A percentile compares a stretch with the other conserved stretches of the same genome.
Conservation (phyloP, 129 eudicot genomes). For the Saposhnikovia divaricata region DNA sequence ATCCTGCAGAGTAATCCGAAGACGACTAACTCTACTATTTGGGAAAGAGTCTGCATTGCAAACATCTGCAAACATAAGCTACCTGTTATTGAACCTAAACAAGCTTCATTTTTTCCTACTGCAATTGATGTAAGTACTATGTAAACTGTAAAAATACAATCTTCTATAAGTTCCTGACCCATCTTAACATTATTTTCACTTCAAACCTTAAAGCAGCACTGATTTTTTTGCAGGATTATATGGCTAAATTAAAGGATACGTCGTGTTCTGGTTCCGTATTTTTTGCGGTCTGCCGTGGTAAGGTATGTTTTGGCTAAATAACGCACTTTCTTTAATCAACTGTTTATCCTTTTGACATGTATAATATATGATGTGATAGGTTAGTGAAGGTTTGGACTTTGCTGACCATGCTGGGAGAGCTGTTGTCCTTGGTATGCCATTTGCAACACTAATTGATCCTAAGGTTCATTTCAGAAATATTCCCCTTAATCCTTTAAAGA, state of each 20-base stretch:
- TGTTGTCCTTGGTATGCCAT: conserved; percentile 89
- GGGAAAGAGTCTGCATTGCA: conserved; percentile 46
- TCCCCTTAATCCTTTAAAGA: not conserved
- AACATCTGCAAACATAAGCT: conserved; percentile 68
- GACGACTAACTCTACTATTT: conserved; percentile 50
- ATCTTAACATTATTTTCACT: not conserved
- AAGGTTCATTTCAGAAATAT: conserved; percentile 46
- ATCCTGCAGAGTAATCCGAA: conserved; percentile 42
- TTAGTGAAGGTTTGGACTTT: conserved; percentile 97
- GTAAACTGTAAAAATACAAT: not conserved
- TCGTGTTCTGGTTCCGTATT: conserved; percentile 76
- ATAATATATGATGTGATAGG: conserved; percentile 32
- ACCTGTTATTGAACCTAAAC: conserved; percentile 96
- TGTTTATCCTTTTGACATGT: not conserved
- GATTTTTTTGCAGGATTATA: conserved; percentile 61
- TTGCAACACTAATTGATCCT: conserved; percentile 82
- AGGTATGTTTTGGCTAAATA: conserved; percentile 37
- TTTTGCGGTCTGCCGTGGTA: conserved; percentile 99
- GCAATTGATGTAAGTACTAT: conserved; percentile 68
- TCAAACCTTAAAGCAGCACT: not conserved
- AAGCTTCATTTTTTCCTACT: conserved; percentile 74
- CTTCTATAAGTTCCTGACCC: not conserved
- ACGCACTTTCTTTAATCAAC: not conserved
- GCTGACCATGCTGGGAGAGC: conserved; percentile 97
- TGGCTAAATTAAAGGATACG: conserved; percentile 69